Percentiles rank a stretch among this genome's conserved stretches.
Evolutionary conservation across 2,329 filamentous ascomycete species (phyloP).

Genomic region (Volutella citrinella): DNA sequence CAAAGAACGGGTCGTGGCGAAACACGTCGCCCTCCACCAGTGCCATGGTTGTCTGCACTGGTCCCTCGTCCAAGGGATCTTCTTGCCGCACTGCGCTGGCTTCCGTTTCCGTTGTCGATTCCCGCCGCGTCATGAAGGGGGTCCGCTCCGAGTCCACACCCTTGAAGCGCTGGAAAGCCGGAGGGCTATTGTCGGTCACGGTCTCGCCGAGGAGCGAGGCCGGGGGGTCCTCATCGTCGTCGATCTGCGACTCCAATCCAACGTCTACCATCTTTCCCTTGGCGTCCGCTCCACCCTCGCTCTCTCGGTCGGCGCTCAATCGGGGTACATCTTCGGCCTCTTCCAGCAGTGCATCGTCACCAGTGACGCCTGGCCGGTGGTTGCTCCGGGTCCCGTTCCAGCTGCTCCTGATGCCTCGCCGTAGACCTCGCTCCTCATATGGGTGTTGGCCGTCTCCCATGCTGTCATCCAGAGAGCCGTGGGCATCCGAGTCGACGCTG

Average conservation of each 20-base stretch:
- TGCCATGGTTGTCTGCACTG: constrained; percentile 43
- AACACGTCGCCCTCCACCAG: constrained; percentile 66
- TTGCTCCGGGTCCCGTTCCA: constrained; percentile 56
- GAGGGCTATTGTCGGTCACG: constrained; percentile 50
- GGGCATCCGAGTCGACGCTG: constrained; percentile 72
- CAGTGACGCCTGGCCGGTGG: constrained; percentile 24
- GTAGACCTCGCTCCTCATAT: constrained; percentile 45
- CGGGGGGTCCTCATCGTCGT: constrained; percentile 56
- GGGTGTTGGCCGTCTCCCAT: constrained; percentile 27
- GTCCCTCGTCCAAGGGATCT: constrained; percentile 35
- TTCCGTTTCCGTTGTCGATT: constrained; percentile 47
- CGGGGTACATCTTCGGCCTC: constrained; percentile 40
- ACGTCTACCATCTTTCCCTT: constrained; percentile 82
- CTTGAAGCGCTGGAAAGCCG: constrained; percentile 61
- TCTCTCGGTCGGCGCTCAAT: constrained; percentile 29
- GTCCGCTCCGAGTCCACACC: constrained; percentile 33
- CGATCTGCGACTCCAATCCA: constrained; percentile 68
- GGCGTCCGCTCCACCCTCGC: constrained; percentile 27
- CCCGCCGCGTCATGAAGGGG: constrained; percentile 38
- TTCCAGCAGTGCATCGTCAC: constrained; percentile 37
- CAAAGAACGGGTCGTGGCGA: constrained; percentile 87
- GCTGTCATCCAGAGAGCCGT: constrained; percentile 38
- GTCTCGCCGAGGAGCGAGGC: constrained; percentile 57
- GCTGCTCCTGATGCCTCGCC: constrained; percentile 59
- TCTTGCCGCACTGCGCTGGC: constrained; percentile 36